A percentile compares a stretch with the other conserved stretches of the same genome.
Conservation (phyloP, 2,329 filamentous ascomycete genomes). For the Hypoxylon sp. region DNA sequence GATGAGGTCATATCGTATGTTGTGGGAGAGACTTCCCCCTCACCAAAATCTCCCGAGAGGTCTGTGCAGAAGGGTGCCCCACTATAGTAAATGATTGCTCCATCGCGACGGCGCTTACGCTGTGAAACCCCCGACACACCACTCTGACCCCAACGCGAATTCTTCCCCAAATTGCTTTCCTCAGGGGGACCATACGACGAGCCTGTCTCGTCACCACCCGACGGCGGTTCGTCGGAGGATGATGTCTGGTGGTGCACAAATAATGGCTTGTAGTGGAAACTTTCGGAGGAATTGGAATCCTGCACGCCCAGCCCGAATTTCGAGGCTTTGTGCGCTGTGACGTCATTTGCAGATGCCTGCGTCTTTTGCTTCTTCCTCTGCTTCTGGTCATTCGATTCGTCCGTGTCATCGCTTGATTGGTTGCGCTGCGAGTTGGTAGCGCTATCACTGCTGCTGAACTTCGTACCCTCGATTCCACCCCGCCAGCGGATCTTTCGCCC, state of each 20-base stretch:
- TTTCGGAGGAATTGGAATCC: constrained; percentile 59
- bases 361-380: constrained; percentile 64
- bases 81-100: constrained; percentile 87
- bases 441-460: constrained; percentile 75
- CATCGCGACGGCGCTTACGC: constrained; percentile 72
- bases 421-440: constrained; percentile 64
- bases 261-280: constrained; percentile 75
- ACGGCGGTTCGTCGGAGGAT: constrained; percentile 63
- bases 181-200: constrained; percentile 65
- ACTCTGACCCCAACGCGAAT: constrained; percentile 63
- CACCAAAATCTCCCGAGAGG: constrained; percentile 75
- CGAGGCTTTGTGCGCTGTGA: constrained; percentile 58
- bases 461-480: constrained; percentile 76
- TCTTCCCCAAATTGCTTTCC: constrained; percentile 63
- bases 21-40: constrained; percentile 63
- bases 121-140: constrained; percentile 59
- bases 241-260: constrained; percentile 65
- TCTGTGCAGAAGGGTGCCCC: constrained; percentile 86
- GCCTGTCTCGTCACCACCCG: constrained; percentile 62
- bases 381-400: constrained; percentile 59
- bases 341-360: constrained; percentile 55
- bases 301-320: constrained; percentile 58
- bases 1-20: constrained; percentile 64
- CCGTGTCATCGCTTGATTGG: constrained; percentile 66
- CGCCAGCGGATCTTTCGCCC: constrained; percentile 86